Conservation (phyloP, 305 asterid species). For the Fraxinus velutina region DNA sequence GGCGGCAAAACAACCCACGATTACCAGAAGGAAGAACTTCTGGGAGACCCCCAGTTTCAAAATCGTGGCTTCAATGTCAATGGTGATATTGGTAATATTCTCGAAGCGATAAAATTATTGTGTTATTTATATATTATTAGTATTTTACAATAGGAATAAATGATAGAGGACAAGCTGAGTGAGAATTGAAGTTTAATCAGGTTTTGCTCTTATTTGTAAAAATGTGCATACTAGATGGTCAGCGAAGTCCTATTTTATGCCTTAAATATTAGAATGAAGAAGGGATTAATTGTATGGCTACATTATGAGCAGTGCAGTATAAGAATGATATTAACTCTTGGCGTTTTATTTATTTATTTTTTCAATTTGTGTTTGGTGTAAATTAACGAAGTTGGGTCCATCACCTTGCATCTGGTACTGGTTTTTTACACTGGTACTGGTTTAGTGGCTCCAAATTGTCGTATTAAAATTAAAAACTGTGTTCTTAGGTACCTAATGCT, state of each 20-base stretch:
- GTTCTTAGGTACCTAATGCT: background rate
- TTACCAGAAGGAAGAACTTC: constrained; percentile 51
- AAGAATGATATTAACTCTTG: background rate
- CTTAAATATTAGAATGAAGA: background rate
- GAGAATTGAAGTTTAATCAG: background rate
- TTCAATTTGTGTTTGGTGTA: background rate
- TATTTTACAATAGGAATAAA: constrained; percentile 33
- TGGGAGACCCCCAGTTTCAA: constrained; percentile 86
- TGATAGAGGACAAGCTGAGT: constrained; percentile 21
- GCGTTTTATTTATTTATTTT: background rate
- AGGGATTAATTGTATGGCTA: background rate
- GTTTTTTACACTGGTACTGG: background rate
- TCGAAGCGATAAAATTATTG: constrained; percentile 50
- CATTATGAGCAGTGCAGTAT: background rate
- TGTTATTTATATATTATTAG: background rate
- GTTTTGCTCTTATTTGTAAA: background rate
- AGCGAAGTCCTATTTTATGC: background rate
- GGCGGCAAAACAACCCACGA: constrained; percentile 46
- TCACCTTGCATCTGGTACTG: background rate
- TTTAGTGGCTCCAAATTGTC: background rate
- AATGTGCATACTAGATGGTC: background rate
- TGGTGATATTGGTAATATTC: constrained; percentile 65
- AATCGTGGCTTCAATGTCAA: constrained; percentile 75
- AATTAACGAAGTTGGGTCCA: background rate
- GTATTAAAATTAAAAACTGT: background rate